Evolutionary conservation across 78 protist species (phyloP).

Genomic region (Diacronema lutheri): DNA sequence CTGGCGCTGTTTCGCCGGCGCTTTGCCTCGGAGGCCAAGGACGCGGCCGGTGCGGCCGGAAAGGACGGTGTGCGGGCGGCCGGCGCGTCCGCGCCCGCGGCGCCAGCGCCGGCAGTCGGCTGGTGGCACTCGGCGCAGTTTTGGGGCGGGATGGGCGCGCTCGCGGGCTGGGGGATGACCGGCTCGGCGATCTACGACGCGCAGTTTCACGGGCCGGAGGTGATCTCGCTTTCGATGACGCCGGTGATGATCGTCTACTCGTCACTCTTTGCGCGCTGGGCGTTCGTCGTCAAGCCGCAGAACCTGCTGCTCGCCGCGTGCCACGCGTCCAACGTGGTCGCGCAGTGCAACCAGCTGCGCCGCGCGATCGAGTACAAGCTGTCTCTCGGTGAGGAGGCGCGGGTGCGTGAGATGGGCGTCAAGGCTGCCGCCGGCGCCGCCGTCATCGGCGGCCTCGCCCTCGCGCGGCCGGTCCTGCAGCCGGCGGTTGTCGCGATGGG

Average conservation of each 20-base stretch:
- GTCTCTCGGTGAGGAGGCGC: background rate
- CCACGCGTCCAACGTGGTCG: background rate
- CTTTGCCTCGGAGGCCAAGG: no score
- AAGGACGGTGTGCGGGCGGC: no score
- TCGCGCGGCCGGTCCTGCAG: background rate
- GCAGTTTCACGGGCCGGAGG: no score
- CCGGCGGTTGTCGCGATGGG: background rate
- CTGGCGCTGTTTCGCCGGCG: no score
- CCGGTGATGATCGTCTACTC: background rate
- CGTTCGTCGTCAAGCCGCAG: constrained; percentile 14
- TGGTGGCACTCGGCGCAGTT: no score
- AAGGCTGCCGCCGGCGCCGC: constrained; percentile 8
- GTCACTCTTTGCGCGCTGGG: constrained; percentile 13
- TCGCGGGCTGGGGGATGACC: no score
- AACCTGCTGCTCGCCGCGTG: constrained; percentile 1
- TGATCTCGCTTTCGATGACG: background rate
- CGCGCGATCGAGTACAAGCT: constrained; percentile 5
- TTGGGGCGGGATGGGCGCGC: no score
- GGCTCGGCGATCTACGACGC: no score
- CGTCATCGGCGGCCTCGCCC: background rate
- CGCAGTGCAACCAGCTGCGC: constrained; percentile 25
- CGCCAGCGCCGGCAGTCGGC: no score
- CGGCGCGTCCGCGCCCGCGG: no score
- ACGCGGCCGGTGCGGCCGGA: no score
- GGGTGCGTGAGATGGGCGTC: background rate